Evolutionary conservation across 2,329 filamentous ascomycete genomes (phyloP).

Genomic region (Paracoccidioides brasiliensis): DNA sequence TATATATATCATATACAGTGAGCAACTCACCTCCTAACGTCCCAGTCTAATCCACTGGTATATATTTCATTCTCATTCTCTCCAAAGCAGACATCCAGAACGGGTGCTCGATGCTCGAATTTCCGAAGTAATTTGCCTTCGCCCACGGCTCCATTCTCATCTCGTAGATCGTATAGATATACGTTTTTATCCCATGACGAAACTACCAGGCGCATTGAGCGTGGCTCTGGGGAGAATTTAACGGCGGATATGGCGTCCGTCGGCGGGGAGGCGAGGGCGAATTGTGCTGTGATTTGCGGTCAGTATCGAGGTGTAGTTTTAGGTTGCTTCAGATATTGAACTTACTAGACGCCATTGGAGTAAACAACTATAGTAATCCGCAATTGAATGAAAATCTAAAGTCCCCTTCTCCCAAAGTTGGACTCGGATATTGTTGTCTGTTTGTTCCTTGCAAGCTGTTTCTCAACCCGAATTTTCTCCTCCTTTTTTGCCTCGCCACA

Average conservation of each 20-base stretch:
- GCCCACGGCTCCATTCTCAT: conserved; percentile 41
- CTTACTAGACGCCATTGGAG: conserved; percentile 2
- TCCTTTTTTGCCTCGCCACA: background rate
- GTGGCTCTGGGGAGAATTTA: conserved; percentile 66
- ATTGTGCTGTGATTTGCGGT: conserved; percentile 43
- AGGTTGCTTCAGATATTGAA: background rate
- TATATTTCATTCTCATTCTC: conserved; percentile 71
- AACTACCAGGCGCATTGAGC: conserved; percentile 67
- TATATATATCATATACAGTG: background rate
- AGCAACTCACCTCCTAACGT: conserved; percentile 55
- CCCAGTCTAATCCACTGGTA: conserved; percentile 73
- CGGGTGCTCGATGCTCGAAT: conserved; percentile 69
- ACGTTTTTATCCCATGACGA: conserved; percentile 90
- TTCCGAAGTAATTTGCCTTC: conserved; percentile 54
- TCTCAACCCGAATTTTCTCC: background rate
- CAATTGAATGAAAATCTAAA: background rate
- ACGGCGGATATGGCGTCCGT: conserved; percentile 77
- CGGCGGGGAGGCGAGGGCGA: conserved; percentile 69
- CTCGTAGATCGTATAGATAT: conserved; percentile 69
- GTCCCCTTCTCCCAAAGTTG: background rate
- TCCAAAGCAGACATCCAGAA: conserved; percentile 87
- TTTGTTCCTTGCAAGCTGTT: background rate
- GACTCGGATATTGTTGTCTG: background rate
- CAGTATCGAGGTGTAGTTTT: background rate
- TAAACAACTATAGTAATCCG: background rate